phyloP scores from a whole-genome alignment of 352 stramenopile species.

The Lagenidium sp. region DNA sequence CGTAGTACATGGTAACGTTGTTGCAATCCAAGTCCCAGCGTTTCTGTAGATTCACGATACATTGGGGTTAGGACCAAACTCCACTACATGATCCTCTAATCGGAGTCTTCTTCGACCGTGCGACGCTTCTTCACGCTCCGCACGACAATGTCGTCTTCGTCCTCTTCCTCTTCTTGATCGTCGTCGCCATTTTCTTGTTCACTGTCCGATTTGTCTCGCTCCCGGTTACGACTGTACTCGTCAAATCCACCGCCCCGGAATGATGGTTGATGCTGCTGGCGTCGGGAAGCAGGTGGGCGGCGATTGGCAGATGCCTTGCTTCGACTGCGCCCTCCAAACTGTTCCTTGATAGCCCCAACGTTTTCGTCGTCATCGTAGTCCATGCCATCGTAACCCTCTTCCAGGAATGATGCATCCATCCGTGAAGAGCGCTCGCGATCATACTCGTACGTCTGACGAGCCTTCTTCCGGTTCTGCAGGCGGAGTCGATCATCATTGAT shows the following conservation, averaged over 20 bases:
- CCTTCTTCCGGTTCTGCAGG: slow-evolving; percentile 82
- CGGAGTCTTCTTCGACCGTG: slow-evolving; percentile 74
- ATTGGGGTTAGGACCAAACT: background rate
- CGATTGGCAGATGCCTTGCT: slow-evolving; percentile 19
- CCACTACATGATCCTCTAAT: slow-evolving; percentile 22
- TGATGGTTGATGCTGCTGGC: too few species aligned
- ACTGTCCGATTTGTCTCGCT: slow-evolving; percentile 62
- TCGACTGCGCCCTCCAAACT: slow-evolving; percentile 46
- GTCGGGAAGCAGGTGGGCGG: slow-evolving; percentile 16
- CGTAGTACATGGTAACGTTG: too few species aligned
- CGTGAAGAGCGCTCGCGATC: slow-evolving; percentile 61
- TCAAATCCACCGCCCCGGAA: slow-evolving; percentile 67
- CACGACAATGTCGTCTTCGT: slow-evolving; percentile 72
- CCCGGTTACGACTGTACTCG: slow-evolving; percentile 58
- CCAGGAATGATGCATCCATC: slow-evolving; percentile 79
- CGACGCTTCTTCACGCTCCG: slow-evolving; percentile 69
- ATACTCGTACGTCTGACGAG: slow-evolving; percentile 69
- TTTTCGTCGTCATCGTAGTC: slow-evolving; percentile 84
- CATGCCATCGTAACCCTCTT: slow-evolving; percentile 63
- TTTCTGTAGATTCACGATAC: background rate
- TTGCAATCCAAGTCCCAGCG: too few species aligned
- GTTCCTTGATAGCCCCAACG: slow-evolving; percentile 78
- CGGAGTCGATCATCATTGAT: slow-evolving; percentile 79
- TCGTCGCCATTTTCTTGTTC: slow-evolving; percentile 35
- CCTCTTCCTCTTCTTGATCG: slow-evolving; percentile 61